Evolutionary conservation across 306 rosid species (phyloP), one percentile per base, ranked within the genome.

Genomic region (Vachellia pachyceras): DNA sequence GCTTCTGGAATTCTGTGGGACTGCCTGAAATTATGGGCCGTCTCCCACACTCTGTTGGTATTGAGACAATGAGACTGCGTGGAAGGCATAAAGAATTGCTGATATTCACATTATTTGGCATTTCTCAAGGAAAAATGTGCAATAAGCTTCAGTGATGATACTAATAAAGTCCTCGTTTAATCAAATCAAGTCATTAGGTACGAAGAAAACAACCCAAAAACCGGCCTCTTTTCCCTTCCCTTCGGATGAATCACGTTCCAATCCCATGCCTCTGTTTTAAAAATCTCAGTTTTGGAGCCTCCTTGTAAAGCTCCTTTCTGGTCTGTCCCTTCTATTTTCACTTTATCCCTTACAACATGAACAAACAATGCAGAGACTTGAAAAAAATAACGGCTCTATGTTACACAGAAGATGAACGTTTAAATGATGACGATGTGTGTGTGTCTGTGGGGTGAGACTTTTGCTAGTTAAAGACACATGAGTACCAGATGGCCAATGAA

Each of bases 281-380:
- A 52, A 82, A 78, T 29, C 33, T 81, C 80, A 87, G 72, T 79
- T 79, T 85, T 61, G 80, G 77, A 23, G 17, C 65, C 17, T 58
- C 83, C 88, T 49, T 14, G 3, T 14, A 49, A 4, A 5, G 5
- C 20, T 49, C 61, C 83, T 37, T 72, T 70, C 57, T 77, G 58
- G 69, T 81, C 81, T 86, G 25, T 37, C 74, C 75, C 75, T 75
- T 79, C 74, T 57, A 15, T 44, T 73, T 78, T 20, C 75, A 49
- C 22, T 50, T 50, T 17, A 50, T 50, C 84, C 81, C 52, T n/a
- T n/a, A n/a, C 57, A 69, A 77, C 61, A 77, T 36, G 76, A 29
- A 29, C 33, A 29, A 29, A 29, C 33, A 29, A 29, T 29, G 2
- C 33, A 29, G 33, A 29, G 33, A 29, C 33, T 29, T 29, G 33